Conservation (phyloP, 2,329 filamentous ascomycete species). For the Penicillium olsonii region DNA sequence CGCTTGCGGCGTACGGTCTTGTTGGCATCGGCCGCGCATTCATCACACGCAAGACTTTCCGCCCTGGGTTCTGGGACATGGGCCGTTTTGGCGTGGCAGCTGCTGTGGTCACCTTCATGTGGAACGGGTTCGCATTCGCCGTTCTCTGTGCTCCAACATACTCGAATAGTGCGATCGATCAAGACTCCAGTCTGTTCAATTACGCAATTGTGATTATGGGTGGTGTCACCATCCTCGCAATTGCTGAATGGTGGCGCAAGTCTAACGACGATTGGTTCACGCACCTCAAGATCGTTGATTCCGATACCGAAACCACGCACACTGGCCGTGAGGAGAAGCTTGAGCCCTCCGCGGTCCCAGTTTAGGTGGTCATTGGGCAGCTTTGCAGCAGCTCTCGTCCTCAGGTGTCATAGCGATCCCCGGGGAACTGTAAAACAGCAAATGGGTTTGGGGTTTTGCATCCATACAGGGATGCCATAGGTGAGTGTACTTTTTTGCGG, state of each 20-base stretch:
- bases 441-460: background rate
- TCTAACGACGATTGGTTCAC: constrained; percentile 23
- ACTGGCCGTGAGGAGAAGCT: constrained; percentile 7
- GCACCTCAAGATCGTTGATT: constrained; percentile 17
- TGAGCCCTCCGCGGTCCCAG: background rate
- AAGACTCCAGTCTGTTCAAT: constrained; percentile 27
- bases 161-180: constrained; percentile 22
- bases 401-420: background rate
- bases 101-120: constrained; percentile 46
- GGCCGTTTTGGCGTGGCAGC: constrained; percentile 45
- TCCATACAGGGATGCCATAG: background rate
- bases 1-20: constrained; percentile 47
- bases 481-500: constrained; percentile 19
- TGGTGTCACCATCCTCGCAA: constrained; percentile 35
- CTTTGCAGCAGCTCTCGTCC: background rate
- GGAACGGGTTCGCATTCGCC: constrained; percentile 51
- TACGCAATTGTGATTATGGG: constrained; percentile 49
- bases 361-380: background rate
- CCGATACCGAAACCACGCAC: constrained; percentile 10
- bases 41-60: constrained; percentile 46
- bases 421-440: background rate
- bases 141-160: constrained; percentile 47
- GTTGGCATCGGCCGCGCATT: constrained; percentile 48
- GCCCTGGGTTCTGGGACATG: constrained; percentile 47
- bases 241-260: constrained; percentile 27